A percentile compares a stretch with the other conserved stretches of the same genome.
Conservation (phyloP, 768 basidiomycete genomes). For the Lyophyllum shimeji region DNA sequence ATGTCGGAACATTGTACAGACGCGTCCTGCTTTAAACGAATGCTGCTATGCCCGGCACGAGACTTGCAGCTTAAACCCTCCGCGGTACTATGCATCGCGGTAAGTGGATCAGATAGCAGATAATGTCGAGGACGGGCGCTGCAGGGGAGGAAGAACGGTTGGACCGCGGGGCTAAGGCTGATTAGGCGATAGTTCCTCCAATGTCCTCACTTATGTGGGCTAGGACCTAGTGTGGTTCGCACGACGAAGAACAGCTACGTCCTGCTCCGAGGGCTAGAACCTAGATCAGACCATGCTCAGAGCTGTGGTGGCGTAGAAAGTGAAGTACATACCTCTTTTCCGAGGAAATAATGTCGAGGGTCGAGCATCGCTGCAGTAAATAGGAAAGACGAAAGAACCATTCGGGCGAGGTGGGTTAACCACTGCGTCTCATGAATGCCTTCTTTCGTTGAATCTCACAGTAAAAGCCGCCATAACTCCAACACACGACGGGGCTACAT, state of each 20-base stretch:
- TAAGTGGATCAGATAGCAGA: slow-evolving; percentile 9
- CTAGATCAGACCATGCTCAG: background rate
- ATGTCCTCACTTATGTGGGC: background rate
- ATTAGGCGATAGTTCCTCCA: background rate
- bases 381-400: background rate
- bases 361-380: background rate
- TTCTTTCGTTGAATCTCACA: background rate
- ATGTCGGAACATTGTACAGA: background rate
- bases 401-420: background rate
- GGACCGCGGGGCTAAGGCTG: slow-evolving; percentile 10
- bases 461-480: slow-evolving; percentile 1
- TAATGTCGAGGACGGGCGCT: slow-evolving; percentile 1
- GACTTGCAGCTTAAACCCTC: slow-evolving; percentile 8
- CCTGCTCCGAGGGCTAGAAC: background rate
- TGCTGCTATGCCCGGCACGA: background rate
- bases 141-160: background rate
- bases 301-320: background rate
- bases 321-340: background rate
- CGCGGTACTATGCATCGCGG: slow-evolving; percentile 5
- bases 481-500: background rate
- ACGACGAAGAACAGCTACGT: background rate
- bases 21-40: slow-evolving; percentile 6
- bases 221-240: background rate
- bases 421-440: background rate
- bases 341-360: background rate